Evolutionary conservation across 495 filamentous ascomycete species (phyloP).

Genomic region (Pyronema domesticum): DNA sequence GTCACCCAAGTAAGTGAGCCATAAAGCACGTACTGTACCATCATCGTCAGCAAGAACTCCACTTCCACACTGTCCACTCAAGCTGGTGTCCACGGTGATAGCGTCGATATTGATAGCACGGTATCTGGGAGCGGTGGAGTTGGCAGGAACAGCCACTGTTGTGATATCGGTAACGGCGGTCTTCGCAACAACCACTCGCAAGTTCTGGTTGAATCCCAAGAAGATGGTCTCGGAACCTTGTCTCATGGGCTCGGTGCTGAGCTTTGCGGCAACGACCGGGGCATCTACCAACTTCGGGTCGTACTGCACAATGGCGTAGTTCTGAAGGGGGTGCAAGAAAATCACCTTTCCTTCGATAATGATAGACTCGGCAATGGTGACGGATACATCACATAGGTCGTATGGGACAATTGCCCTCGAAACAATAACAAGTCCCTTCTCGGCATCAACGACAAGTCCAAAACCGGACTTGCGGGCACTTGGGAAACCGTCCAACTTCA

Average conservation of each 20-base stretch:
- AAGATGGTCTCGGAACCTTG: slow-evolving; percentile 84
- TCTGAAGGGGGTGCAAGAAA: slow-evolving; percentile 96
- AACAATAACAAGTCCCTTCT: slow-evolving; percentile 84
- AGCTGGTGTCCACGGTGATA: slow-evolving; percentile 84
- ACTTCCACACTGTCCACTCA: slow-evolving; percentile 83
- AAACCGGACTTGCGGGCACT: slow-evolving; percentile 83
- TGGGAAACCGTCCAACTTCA: slow-evolving; percentile 93
- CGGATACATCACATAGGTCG: slow-evolving; percentile 84
- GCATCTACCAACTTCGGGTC: slow-evolving; percentile 83
- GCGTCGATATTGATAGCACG: slow-evolving; percentile 93
- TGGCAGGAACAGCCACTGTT: slow-evolving; percentile 88
- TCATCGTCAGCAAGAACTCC: slow-evolving; percentile 81
- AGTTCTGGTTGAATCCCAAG: slow-evolving; percentile 91
- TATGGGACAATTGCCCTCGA: slow-evolving; percentile 88
- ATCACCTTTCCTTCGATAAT: slow-evolving; percentile 85
- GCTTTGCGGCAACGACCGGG: slow-evolving; percentile 71
- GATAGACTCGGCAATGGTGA: slow-evolving; percentile 90
- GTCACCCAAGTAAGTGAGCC: slow-evolving; percentile 92
- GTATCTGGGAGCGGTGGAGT: slow-evolving; percentile 78
- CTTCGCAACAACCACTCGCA: slow-evolving; percentile 79
- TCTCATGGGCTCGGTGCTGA: slow-evolving; percentile 65
- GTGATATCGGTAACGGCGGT: slow-evolving; percentile 95
- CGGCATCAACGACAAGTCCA: slow-evolving; percentile 87
- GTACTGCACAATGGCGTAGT: slow-evolving; percentile 90
- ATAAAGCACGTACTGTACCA: slow-evolving; percentile 81